These are phyloP conservation scores for Meyerozyma smithsonii DNA, from an alignment of 1,139 yeast species.

Conservation along the genomic window DNA sequence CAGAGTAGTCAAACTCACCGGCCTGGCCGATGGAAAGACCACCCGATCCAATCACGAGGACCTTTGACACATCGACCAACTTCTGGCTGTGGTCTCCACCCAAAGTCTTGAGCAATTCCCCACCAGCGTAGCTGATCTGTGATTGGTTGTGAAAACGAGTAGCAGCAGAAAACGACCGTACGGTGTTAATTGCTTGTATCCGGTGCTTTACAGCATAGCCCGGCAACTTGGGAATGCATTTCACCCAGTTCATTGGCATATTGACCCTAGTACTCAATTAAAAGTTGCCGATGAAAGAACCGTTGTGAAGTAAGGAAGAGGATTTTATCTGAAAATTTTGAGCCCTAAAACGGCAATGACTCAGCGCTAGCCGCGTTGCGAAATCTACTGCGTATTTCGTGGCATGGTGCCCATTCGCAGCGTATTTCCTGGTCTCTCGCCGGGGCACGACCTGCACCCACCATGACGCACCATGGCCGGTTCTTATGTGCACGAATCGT, in stretches of 20 bases:
- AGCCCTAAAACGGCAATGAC: conserved; percentile 16
- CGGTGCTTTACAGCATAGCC: background rate
- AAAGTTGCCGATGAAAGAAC: conserved; percentile 1
- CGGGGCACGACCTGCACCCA: background rate
- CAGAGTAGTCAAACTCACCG: conserved; percentile 97
- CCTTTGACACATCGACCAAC: conserved; percentile 83
- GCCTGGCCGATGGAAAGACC: conserved; percentile 98
- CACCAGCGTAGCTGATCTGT: conserved; percentile 44
- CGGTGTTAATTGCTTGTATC: conserved; percentile 5
- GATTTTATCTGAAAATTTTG: conserved; percentile 6
- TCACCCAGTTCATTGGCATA: conserved; percentile 1
- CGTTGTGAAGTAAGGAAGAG: background rate
- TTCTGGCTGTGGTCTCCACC: conserved; percentile 45
- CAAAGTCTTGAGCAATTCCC: conserved; percentile 44
- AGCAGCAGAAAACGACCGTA: background rate
- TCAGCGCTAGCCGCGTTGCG: conserved; percentile 18
- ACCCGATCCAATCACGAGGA: conserved; percentile 93
- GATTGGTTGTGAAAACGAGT: conserved; percentile 5
- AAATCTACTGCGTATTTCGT: conserved; percentile 8
- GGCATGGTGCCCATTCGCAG: background rate
- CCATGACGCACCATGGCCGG: background rate
- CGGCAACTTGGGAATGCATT: background rate
- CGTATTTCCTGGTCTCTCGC: background rate
- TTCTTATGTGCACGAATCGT: background rate
- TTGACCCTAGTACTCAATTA: background rate